These are phyloP conservation scores for Shiraia sp. DNA, from an alignment of 2,329 filamentous ascomycete genomes.

Conservation along the genomic window DNA sequence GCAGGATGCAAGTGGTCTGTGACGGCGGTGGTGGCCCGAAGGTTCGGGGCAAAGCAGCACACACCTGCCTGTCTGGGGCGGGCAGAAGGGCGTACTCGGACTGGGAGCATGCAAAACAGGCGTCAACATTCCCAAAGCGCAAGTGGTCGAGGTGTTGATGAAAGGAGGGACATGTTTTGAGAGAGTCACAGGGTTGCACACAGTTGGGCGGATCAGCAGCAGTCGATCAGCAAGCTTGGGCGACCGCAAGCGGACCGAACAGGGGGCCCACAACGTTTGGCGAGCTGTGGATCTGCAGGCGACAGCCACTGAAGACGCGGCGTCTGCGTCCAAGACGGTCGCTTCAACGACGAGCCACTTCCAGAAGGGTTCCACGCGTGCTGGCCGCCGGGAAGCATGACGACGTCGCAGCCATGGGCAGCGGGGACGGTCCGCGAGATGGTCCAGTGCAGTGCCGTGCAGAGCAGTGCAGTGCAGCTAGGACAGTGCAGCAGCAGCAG, in stretches of 20 bases:
- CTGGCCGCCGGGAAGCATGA: conserved; percentile 15
- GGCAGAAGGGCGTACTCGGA: too few relatives aligned
- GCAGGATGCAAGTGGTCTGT: conserved; percentile 9
- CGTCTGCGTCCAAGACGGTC: conserved; percentile 2
- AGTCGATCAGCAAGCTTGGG: conserved; percentile 14
- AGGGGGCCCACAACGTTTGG: conserved; percentile 14
- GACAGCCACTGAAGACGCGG: conserved; percentile 3
- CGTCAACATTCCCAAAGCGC: background rate
- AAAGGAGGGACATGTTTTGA: background rate
- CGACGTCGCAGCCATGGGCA: conserved; percentile 14
- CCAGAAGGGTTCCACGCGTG: conserved; percentile 17
- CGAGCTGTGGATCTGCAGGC: conserved; percentile 9
- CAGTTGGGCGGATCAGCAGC: conserved; percentile 2
- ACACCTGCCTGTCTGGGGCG: conserved; percentile 19
- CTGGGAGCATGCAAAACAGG: conserved; percentile 3
- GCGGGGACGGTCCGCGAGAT: background rate
- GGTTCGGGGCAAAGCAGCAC: conserved; percentile 11
- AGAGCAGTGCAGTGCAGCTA: conserved; percentile 1
- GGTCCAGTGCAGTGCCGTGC: background rate
- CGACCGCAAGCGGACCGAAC: conserved; percentile 15
- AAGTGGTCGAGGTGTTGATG: too few relatives aligned
- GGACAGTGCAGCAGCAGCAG: too few relatives aligned
- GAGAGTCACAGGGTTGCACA: conserved; percentile 1
- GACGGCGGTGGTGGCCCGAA: conserved; percentile 15
- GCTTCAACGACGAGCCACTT: conserved; percentile 13